Conservation (phyloP, 1,284 basidiomycete genomes). For the Cutaneotrichosporon spelunceum region DNA sequence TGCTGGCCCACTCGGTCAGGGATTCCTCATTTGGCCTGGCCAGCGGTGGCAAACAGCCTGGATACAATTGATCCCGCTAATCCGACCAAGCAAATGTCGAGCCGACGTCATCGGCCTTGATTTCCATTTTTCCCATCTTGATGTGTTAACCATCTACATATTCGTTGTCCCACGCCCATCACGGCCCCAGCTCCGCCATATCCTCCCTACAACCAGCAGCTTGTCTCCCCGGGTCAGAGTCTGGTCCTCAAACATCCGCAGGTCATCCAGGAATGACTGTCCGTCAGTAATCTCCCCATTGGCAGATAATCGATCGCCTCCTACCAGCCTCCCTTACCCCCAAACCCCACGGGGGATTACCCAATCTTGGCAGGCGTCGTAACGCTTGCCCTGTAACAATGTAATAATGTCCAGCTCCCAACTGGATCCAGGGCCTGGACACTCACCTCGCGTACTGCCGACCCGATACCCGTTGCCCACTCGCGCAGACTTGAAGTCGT, state of each 20-base stretch:
- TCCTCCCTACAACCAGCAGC: constrained; percentile 72
- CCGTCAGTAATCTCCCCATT: not conserved
- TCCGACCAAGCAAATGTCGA: not conserved
- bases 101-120: not conserved
- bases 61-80: not conserved
- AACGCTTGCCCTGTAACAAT: not conserved
- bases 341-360: not conserved
- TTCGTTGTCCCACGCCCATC: constrained; percentile 25
- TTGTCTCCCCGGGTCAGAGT: constrained; percentile 65
- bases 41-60: not conserved
- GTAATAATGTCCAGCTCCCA: not conserved
- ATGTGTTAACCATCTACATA: not conserved
- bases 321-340: not conserved
- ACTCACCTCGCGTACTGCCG: constrained; percentile 33
- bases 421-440: not conserved
- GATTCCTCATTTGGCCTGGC: too few relatives aligned
- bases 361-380: not conserved
- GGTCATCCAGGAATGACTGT: constrained; percentile 80
- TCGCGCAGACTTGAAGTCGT: constrained; percentile 47
- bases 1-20: too few relatives aligned
- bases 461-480: constrained; percentile 49
- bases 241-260: constrained; percentile 76
- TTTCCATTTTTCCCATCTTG: not conserved
- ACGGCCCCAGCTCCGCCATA: constrained; percentile 83
- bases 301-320: not conserved